phyloP scores from a whole-genome alignment of 345 rosid species.

The Bruguiera sexangula region DNA sequence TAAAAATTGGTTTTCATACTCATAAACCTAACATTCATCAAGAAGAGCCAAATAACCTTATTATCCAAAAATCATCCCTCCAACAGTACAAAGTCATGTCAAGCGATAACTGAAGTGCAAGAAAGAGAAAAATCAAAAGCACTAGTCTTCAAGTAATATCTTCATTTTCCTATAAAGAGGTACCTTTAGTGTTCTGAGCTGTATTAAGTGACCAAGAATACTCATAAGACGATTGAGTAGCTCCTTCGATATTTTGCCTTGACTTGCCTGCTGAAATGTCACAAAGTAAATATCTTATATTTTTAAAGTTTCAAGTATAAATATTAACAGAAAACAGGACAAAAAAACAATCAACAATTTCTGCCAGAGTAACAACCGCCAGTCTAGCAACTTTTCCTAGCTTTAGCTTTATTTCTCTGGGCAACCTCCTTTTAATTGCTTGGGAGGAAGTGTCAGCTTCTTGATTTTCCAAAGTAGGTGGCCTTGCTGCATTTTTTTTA shows the following conservation, averaged over 20 bases:
- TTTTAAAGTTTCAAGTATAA: slow-evolving; percentile 11
- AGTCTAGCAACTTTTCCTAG: slow-evolving; percentile 75
- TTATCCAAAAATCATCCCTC: no score
- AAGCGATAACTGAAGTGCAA: neutral
- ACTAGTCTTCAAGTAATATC: neutral
- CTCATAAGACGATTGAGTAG: slow-evolving; percentile 78
- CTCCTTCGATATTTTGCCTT: slow-evolving; percentile 77
- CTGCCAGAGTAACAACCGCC: slow-evolving; percentile 38
- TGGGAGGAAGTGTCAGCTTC: slow-evolving; percentile 69
- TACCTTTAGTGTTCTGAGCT: slow-evolving; percentile 96
- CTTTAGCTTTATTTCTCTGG: slow-evolving; percentile 62
- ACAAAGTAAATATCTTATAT: slow-evolving; percentile 5
- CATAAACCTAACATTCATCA: no score
- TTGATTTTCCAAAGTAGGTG: slow-evolving; percentile 67
- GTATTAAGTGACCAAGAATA: slow-evolving; percentile 86
- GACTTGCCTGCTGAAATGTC: slow-evolving; percentile 58
- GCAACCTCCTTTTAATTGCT: slow-evolving; percentile 74
- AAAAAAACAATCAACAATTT: neutral
- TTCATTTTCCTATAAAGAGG: neutral
- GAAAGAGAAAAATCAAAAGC: neutral
- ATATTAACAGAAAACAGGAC: neutral
- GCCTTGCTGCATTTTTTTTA: slow-evolving; percentile 60
- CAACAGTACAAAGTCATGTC: neutral
- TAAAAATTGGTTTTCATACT: no score
- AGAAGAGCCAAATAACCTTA: no score